Evolutionary conservation across 306 rosid species (phyloP).

Genomic region (Corylus americana): DNA sequence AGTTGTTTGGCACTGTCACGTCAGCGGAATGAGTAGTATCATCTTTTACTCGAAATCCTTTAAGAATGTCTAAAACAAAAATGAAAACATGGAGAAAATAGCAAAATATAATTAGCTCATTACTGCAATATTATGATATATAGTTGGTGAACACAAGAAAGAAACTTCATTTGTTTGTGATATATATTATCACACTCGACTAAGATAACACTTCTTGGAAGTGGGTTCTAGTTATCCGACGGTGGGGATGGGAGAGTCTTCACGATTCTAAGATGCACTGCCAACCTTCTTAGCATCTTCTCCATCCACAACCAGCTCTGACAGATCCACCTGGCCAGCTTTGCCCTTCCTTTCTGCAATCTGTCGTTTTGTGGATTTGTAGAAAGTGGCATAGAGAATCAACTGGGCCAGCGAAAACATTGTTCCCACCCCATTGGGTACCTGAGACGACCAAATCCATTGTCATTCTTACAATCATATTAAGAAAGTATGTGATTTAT

Average conservation of each 20-base stretch:
- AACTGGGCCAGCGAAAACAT: slow-evolving; percentile 58
- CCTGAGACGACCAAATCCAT: slow-evolving; percentile 37
- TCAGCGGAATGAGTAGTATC: not conserved
- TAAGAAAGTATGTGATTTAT: too few species aligned
- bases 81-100: too few species aligned
- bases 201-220: not conserved
- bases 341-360: slow-evolving; percentile 56
- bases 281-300: slow-evolving; percentile 4
- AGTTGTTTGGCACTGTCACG: too few species aligned
- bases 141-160: not conserved
- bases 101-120: too few species aligned
- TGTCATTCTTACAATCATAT: too few species aligned
- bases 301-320: slow-evolving; percentile 37
- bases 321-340: slow-evolving; percentile 24
- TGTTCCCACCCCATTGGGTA: slow-evolving; percentile 84
- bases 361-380: slow-evolving; percentile 63
- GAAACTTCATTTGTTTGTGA: not conserved
- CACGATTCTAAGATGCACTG: not conserved
- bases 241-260: not conserved
- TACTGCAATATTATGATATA: too few species aligned
- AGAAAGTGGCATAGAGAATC: slow-evolving; percentile 71
- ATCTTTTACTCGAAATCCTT: too few species aligned
- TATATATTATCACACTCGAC: not conserved
- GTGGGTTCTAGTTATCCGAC: not conserved
- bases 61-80: too few species aligned